These are phyloP conservation scores for Primulina huaijiensis DNA, from an alignment of 257 asterid genomes.

Conservation along the genomic window DNA sequence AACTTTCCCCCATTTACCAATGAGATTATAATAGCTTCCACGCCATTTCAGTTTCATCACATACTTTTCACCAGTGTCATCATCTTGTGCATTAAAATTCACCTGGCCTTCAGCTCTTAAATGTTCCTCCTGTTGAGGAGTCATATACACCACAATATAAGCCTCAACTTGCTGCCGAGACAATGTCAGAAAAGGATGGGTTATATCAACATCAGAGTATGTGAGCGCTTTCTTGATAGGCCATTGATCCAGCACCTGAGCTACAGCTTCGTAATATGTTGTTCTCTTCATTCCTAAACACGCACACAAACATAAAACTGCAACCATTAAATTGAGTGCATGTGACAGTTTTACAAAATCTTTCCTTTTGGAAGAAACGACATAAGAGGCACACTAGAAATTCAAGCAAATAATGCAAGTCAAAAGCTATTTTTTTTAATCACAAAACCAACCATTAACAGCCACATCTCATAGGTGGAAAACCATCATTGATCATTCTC, in stretches of 20 bases:
- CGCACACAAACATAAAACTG: neutral
- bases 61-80: constrained; percentile 65
- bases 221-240: constrained; percentile 74
- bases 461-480: neutral
- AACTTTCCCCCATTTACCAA: constrained; percentile 80
- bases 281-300: constrained; percentile 59
- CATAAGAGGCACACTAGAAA: neutral
- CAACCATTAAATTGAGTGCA: constrained; percentile 9
- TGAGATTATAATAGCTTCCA: constrained; percentile 76
- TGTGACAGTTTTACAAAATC: neutral
- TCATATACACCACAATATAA: constrained; percentile 58
- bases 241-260: constrained; percentile 60
- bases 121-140: constrained; percentile 59
- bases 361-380: neutral
- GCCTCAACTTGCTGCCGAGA: constrained; percentile 80
- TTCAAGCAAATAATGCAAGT: neutral
- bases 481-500: neutral
- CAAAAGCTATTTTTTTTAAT: neutral
- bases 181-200: constrained; percentile 77
- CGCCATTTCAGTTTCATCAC: constrained; percentile 78
- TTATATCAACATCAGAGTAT: constrained; percentile 71
- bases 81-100: constrained; percentile 66
- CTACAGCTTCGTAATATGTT: constrained; percentile 42
- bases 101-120: constrained; percentile 60
- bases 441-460: constrained; percentile 11